phyloP scores from a whole-genome alignment of 2,329 filamentous ascomycete species.

The Trichoderma aggressivum region DNA sequence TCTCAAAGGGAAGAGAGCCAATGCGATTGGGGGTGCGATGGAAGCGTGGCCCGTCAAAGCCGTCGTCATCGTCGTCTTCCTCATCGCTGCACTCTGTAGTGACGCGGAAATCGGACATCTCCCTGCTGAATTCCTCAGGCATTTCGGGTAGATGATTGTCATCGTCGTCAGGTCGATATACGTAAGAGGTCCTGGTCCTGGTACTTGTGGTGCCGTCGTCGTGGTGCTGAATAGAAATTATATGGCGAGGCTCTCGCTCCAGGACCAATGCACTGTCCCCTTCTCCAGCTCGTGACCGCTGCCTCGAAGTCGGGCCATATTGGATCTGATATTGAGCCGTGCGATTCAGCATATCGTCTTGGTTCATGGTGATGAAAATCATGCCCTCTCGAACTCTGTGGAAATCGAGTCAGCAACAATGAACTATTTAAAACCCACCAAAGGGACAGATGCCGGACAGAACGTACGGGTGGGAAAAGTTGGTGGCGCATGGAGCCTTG shows the following conservation, averaged over 20 bases:
- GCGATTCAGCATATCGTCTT: constrained; percentile 68
- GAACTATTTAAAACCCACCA: not conserved
- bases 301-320: constrained; percentile 42
- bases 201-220: constrained; percentile 50
- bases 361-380: constrained; percentile 85
- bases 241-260: constrained; percentile 30
- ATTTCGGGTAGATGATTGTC: constrained; percentile 52
- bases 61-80: constrained; percentile 46
- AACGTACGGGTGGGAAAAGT: constrained; percentile 83
- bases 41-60: constrained; percentile 25
- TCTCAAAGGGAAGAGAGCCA: constrained; percentile 54
- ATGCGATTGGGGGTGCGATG: constrained; percentile 51
- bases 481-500: constrained; percentile 69
- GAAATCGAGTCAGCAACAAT: constrained; percentile 28
- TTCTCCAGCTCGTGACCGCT: constrained; percentile 20
- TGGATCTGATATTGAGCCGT: constrained; percentile 75
- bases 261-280: constrained; percentile 20
- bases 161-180: constrained; percentile 38
- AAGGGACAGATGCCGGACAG: not conserved
- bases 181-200: constrained; percentile 44
- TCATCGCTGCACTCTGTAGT: constrained; percentile 61
- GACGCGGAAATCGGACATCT: constrained; percentile 50
- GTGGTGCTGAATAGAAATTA: constrained; percentile 52
- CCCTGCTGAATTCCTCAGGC: constrained; percentile 51
- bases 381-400: constrained; percentile 82